Evolutionary conservation across 2,329 filamentous ascomycete genomes (phyloP).

Genomic region (Pseudocercospora vitis): DNA sequence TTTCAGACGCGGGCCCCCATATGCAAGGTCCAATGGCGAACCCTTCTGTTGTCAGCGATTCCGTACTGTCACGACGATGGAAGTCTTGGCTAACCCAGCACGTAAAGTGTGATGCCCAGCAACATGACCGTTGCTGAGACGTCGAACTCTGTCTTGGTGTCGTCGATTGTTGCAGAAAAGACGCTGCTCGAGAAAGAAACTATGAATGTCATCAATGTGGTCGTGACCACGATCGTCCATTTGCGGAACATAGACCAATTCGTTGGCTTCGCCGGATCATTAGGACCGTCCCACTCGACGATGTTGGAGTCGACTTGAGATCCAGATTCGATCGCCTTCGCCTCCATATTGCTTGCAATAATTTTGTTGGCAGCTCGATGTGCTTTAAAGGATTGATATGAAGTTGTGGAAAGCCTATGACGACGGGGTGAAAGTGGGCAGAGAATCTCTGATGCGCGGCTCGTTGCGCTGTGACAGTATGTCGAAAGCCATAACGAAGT

Average conservation of each 20-base stretch:
- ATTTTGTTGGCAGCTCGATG: no score
- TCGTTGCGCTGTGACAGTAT: no score
- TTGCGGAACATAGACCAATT: slow-evolving; percentile 10
- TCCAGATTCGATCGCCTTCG: not conserved
- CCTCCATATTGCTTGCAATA: no score
- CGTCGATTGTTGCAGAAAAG: slow-evolving; percentile 47
- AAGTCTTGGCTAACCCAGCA: slow-evolving; percentile 38
- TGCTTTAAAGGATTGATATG: no score
- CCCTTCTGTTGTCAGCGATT: not conserved
- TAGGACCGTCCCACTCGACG: slow-evolving; percentile 8
- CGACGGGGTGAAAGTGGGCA: no score
- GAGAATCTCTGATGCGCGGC: no score
- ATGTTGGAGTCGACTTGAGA: not conserved
- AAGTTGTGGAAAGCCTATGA: no score
- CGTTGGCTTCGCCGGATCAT: slow-evolving; percentile 5
- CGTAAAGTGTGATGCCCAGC: slow-evolving; percentile 52
- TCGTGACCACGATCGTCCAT: slow-evolving; percentile 16
- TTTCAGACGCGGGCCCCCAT: slow-evolving; percentile 51
- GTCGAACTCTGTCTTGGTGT: slow-evolving; percentile 44
- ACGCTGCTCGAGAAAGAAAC: slow-evolving; percentile 34
- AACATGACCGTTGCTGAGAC: slow-evolving; percentile 51
- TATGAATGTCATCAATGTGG: slow-evolving; percentile 16
- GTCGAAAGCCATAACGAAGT: no score
- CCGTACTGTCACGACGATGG: no score
- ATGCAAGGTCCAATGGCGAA: slow-evolving; percentile 11